Evolutionary conservation across 192 early-diverging fungal species (phyloP).

Genomic region (Backusella circina): DNA sequence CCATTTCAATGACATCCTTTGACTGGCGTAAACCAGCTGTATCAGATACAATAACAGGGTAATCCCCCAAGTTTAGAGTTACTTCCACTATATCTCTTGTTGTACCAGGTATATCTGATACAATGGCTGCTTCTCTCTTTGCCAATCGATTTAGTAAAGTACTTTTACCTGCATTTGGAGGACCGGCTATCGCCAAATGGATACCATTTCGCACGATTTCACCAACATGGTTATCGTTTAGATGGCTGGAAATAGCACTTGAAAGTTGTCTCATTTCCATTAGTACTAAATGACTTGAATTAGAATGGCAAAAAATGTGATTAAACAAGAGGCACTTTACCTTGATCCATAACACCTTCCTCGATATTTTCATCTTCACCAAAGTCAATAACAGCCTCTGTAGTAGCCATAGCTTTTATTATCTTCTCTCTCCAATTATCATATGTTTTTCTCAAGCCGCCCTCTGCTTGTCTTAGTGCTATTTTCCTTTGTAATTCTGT

Average conservation of each 20-base stretch:
- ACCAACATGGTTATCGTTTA: slow-evolving; percentile 61
- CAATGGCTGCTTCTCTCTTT: slow-evolving; percentile 70
- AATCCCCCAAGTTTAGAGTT: slow-evolving; percentile 69
- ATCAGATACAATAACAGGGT: slow-evolving; percentile 72
- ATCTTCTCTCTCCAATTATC: slow-evolving; percentile 60
- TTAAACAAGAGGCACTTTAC: slow-evolving; percentile 16
- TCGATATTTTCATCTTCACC: slow-evolving; percentile 81
- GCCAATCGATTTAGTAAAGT: slow-evolving; percentile 67
- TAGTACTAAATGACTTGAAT: neutral
- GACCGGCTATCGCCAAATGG: slow-evolving; percentile 65
- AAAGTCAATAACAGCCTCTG: slow-evolving; percentile 77
- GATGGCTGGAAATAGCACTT: slow-evolving; percentile 40
- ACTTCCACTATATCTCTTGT: slow-evolving; percentile 76
- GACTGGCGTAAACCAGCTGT: slow-evolving; percentile 65
- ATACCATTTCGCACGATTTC: slow-evolving; percentile 75
- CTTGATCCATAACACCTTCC: slow-evolving; percentile 56
- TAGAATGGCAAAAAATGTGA: neutral
- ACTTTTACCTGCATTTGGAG: slow-evolving; percentile 79
- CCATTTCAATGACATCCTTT: slow-evolving; percentile 60
- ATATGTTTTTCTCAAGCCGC: slow-evolving; percentile 58
- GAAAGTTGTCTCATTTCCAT: neutral
- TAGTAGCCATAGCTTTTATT: slow-evolving; percentile 54
- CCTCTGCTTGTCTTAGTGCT: slow-evolving; percentile 68
- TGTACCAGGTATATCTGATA: slow-evolving; percentile 70
- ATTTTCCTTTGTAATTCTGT: slow-evolving; percentile 68